phyloP scores from a whole-genome alignment of 306 rosid genomes.

The Macrotyloma uniflorum region DNA sequence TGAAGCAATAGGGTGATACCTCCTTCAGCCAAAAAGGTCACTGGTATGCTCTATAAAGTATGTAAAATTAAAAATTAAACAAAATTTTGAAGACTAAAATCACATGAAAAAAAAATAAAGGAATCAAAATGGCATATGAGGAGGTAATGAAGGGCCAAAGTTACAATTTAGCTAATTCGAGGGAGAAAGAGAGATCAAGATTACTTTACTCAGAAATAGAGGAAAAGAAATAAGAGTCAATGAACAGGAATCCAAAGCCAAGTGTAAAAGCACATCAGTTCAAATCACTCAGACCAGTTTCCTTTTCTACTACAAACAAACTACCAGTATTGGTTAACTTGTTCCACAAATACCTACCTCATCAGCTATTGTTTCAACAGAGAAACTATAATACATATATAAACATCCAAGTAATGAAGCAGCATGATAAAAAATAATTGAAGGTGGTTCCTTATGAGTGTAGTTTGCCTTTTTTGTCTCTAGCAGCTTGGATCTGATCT shows the following conservation, averaged over 20 bases:
- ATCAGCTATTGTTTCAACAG: constrained; percentile 33
- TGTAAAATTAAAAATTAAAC: no score
- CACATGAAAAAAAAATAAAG: no score
- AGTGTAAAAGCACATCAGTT: constrained; percentile 6
- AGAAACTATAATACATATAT: constrained; percentile 10
- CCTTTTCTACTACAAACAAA: constrained; percentile 4
- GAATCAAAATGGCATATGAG: no score
- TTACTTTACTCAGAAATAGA: background rate
- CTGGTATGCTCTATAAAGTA: no score
- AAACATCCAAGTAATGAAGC: constrained; percentile 22
- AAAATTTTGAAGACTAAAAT: no score
- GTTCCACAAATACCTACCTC: constrained; percentile 9
- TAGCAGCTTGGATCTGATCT: constrained; percentile 81
- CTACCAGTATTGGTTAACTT: constrained; percentile 2
- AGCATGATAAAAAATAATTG: constrained; percentile 1
- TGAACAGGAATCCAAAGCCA: background rate
- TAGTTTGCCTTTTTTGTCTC: constrained; percentile 51
- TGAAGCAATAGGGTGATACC: no score
- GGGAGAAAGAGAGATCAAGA: background rate
- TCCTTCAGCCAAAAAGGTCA: no score
- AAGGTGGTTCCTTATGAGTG: constrained; percentile 26
- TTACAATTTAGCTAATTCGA: background rate
- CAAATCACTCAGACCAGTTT: background rate
- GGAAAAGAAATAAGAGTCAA: background rate
- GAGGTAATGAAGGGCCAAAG: no score